These are phyloP conservation scores for Trametes sanguinea DNA, from an alignment of 768 basidiomycete genomes.

Conservation along the genomic window DNA sequence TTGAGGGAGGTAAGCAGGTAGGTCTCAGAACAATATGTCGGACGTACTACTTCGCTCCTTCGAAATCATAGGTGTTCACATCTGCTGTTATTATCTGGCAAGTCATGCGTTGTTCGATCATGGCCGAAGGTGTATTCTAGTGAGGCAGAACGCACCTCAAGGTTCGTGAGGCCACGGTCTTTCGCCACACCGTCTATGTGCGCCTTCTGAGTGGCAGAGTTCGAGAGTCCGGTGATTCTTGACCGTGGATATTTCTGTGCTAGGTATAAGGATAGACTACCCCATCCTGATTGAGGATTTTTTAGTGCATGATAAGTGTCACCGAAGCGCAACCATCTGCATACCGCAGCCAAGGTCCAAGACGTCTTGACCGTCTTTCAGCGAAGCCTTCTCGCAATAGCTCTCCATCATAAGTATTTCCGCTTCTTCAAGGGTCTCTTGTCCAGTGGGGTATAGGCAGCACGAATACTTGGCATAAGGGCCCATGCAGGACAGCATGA, in stretches of 20 bases:
- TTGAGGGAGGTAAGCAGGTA: constrained; percentile 25
- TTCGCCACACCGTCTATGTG: constrained; percentile 57
- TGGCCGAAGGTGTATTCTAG: not conserved
- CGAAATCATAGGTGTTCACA: constrained; percentile 64
- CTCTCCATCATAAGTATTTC: constrained; percentile 66
- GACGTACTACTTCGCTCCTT: constrained; percentile 44
- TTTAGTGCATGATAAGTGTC: no score
- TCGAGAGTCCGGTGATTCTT: constrained; percentile 62
- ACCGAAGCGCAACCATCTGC: not conserved
- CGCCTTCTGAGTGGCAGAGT: constrained; percentile 67
- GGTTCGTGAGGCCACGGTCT: constrained; percentile 50
- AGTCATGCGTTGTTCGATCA: not conserved
- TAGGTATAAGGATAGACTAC: constrained; percentile 66
- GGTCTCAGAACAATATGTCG: not conserved
- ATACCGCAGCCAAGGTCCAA: constrained; percentile 70
- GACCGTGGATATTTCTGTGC: constrained; percentile 73
- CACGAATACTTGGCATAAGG: constrained; percentile 68
- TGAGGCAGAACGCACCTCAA: constrained; percentile 40
- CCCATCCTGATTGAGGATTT: constrained; percentile 51
- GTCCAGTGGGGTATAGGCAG: constrained; percentile 62
- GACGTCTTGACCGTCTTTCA: constrained; percentile 61
- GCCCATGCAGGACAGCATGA: constrained; percentile 67
- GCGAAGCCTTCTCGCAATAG: constrained; percentile 64
- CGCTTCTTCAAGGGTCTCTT: constrained; percentile 61
- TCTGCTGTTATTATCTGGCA: constrained; percentile 65